Conservation (phyloP, 1,284 basidiomycete species). For the Austropuccinia psidii region DNA sequence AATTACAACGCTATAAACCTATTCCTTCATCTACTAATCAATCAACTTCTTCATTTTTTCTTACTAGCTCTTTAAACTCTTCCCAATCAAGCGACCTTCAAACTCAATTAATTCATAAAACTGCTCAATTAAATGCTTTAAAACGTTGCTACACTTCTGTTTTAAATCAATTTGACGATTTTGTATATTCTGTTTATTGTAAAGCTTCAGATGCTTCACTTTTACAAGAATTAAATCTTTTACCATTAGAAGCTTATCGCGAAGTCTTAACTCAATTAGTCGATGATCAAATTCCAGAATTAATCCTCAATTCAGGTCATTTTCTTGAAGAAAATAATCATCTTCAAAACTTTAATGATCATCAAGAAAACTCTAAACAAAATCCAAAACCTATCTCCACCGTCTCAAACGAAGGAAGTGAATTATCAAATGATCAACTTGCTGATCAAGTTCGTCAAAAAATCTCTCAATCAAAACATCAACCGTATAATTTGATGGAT, state of each 20-base stretch:
- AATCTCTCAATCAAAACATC: not conserved
- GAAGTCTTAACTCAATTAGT: not conserved
- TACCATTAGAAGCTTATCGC: not conserved
- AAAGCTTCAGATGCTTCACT: not conserved
- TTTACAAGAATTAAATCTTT: not conserved
- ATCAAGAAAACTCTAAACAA: not conserved
- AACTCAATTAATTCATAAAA: not conserved
- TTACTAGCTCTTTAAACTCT: not conserved
- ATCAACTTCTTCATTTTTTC: not conserved
- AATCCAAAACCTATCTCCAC: not conserved
- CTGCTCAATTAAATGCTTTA: not conserved
- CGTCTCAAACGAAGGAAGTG: not conserved
- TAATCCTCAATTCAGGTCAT: not conserved
- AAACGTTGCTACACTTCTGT: slow-evolving; percentile 1
- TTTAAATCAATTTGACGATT: not conserved
- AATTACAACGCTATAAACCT: slow-evolving; percentile 11
- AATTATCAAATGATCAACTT: not conserved
- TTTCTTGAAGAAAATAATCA: not conserved
- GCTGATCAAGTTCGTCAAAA: not conserved
- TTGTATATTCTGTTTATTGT: not conserved
- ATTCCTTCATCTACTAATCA: not conserved
- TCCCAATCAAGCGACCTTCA: not conserved
- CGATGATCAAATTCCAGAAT: not conserved
- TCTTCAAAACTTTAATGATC: not conserved
- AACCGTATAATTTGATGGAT: not conserved